A percentile compares a stretch with the other conserved stretches of the same genome.
Evolutionary conservation across 2,329 filamentous ascomycete genomes (phyloP).

Genomic region (Botryotinia globosa): DNA sequence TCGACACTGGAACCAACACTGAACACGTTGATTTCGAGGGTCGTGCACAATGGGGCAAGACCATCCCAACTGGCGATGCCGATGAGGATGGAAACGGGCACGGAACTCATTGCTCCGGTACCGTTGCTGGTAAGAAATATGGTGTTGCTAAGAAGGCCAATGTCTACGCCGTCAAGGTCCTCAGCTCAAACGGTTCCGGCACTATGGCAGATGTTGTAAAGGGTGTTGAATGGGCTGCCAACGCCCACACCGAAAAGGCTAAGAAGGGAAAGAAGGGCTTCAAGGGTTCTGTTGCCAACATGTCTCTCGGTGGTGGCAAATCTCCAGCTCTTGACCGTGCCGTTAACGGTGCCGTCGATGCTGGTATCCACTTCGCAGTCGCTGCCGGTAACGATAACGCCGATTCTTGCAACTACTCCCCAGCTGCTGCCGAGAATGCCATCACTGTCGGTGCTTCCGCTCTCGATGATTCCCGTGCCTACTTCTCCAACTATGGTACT

Average conservation of each 20-base stretch:
- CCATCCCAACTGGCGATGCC: conserved; percentile 78
- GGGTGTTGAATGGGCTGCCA: conserved; percentile 92
- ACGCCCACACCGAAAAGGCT: conserved; percentile 72
- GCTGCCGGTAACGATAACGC: conserved; percentile 98
- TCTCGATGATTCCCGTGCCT: conserved; percentile 90
- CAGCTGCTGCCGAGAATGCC: conserved; percentile 85
- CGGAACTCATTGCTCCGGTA: conserved; percentile 98
- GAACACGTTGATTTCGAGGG: conserved; percentile 97
- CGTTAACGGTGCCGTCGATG: conserved; percentile 88
- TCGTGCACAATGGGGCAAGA: conserved; percentile 95
- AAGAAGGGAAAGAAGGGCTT: conserved; percentile 88
- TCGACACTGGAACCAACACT: conserved; percentile 93
- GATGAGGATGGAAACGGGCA: conserved; percentile 96
- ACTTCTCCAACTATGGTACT: conserved; percentile 99
- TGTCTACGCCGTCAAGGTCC: conserved; percentile 96
- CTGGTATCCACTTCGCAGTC: conserved; percentile 95
- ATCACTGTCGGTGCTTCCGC: conserved; percentile 95
- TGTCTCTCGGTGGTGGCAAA: conserved; percentile 98
- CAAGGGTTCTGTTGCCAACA: conserved; percentile 99
- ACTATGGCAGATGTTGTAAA: conserved; percentile 99
- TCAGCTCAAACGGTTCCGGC: conserved; percentile 93
- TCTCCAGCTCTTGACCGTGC: conserved; percentile 85
- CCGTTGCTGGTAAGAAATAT: conserved; percentile 96
- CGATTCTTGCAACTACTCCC: conserved; percentile 98
- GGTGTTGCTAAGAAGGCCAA: conserved; percentile 99